Base-by-base conservation (phyloP, 2,329 filamentous ascomycete genomes). In the Chaetomiaceae sp. region DNA sequence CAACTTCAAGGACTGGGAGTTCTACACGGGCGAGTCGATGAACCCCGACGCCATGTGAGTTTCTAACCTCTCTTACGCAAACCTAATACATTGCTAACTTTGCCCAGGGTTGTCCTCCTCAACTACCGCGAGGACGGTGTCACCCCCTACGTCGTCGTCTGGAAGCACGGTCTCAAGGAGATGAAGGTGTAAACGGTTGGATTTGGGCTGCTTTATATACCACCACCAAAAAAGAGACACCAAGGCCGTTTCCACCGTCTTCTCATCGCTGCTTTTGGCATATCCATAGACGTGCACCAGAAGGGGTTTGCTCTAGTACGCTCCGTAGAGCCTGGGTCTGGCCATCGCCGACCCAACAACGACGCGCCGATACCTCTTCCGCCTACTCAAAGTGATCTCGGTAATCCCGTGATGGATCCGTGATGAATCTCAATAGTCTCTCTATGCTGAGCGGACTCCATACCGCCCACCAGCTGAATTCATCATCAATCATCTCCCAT, bases 71-170 rank as follows among this genome's bases (percentile, higher is more conserved):
- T 25, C 12, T 27, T 34, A 4, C 44, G 43, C 23, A 47, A 15
- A 15, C 8, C 3, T 25, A 9, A 20, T 9, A 7, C 17, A 9
- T 27, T 34, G 8, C 31, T 58, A 17, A 60, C 49, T 51, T 17
- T 55, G 6, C 36, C 9, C 60, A 91, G 88, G 84, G 80, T 96
- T 66, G 80, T 91, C 62, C 88, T 96, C 64, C 87, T 96, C 71
- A 95, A 96, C 83, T 99, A 96, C 84, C 92, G 94, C 67, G 91
- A 96, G 73, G 94, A 97, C 67, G 94, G 94, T 72, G 73, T 87
- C 64, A 97, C 92, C 52, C 94, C 94, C 57, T 99, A 82, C 71
- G 80, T 95, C 66, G 88, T 84, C 63, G 77, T 95, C 78, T 97
- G 91, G 92, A 96, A 97, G 84, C 88, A 96, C 77, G 94, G 92